Percentiles rank a stretch among this genome's conserved stretches.
Conservation (phyloP, 2,329 filamentous ascomycete genomes). For the Fusarium buxicola region DNA sequence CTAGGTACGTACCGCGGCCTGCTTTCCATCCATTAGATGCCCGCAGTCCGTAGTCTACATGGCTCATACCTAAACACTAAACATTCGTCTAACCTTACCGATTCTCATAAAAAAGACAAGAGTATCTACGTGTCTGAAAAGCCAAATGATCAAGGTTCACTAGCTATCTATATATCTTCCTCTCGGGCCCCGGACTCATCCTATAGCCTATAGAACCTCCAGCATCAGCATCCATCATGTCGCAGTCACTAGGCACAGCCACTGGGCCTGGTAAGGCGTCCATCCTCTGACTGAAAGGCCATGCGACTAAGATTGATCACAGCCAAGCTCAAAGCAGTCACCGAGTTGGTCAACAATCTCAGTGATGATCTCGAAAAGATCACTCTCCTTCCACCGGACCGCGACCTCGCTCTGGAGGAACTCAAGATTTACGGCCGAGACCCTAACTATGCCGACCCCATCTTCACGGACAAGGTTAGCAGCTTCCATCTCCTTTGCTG, state of each 20-base stretch:
- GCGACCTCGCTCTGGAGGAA: conserved; percentile 70
- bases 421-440: conserved; percentile 77
- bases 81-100: too few relatives aligned
- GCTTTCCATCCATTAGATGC: too few relatives aligned
- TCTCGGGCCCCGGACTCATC: conserved; percentile 27
- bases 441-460: conserved; percentile 77
- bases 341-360: conserved; percentile 71
- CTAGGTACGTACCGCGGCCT: too few relatives aligned
- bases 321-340: conserved; percentile 75
- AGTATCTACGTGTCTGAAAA: neutral
- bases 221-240: conserved; percentile 39
- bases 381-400: conserved; percentile 71
- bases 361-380: conserved; percentile 70
- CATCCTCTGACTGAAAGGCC: neutral
- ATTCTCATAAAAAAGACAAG: too few relatives aligned
- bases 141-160: conserved; percentile 16
- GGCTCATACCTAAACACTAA: too few relatives aligned
- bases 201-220: conserved; percentile 5
- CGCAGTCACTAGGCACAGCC: conserved; percentile 45
- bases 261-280: conserved; percentile 57
- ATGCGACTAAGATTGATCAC: conserved; percentile 53
- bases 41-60: too few relatives aligned
- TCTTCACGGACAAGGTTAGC: conserved; percentile 82
- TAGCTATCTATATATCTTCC: conserved; percentile 27
- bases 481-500: neutral